Evolutionary conservation across 495 filamentous ascomycete genomes (phyloP).

Genomic region (Zalerion maritima): DNA sequence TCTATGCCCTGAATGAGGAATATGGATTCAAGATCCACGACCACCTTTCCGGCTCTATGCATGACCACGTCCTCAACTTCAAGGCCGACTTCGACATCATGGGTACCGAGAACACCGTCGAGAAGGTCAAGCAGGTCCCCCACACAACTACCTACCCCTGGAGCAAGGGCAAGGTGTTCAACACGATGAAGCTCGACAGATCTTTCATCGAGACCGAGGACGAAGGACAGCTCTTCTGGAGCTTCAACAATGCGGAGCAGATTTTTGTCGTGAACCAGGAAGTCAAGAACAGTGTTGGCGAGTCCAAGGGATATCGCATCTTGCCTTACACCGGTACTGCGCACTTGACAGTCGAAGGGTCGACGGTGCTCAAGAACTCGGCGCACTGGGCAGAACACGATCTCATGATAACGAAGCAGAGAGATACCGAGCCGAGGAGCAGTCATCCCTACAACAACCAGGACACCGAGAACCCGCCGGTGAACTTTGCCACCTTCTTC

Average conservation of each 20-base stretch:
- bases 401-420: slow-evolving; percentile 33
- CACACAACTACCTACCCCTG: slow-evolving; percentile 24
- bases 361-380: slow-evolving; percentile 28
- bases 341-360: slow-evolving; percentile 34
- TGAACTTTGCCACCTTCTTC: slow-evolving; percentile 42
- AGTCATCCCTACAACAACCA: slow-evolving; percentile 33
- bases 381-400: slow-evolving; percentile 35
- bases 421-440: slow-evolving; percentile 37
- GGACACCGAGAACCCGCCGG: slow-evolving; percentile 31
- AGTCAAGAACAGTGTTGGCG: slow-evolving; percentile 35
- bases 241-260: slow-evolving; percentile 31
- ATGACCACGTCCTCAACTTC: slow-evolving; percentile 46
- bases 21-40: slow-evolving; percentile 45
- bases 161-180: slow-evolving; percentile 29
- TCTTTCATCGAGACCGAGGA: slow-evolving; percentile 30
- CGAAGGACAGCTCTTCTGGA: slow-evolving; percentile 36
- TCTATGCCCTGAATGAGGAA: slow-evolving; percentile 34
- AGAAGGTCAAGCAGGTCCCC: slow-evolving; percentile 26
- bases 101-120: slow-evolving; percentile 33
- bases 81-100: slow-evolving; percentile 42
- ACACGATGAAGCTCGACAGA: slow-evolving; percentile 39
- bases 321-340: slow-evolving; percentile 19
- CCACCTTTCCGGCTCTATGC: slow-evolving; percentile 36
- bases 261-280: slow-evolving; percentile 39
- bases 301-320: slow-evolving; percentile 40